Evolutionary conservation across 2,329 filamentous ascomycete genomes (phyloP).

Genomic region (Fusarium sp.): DNA sequence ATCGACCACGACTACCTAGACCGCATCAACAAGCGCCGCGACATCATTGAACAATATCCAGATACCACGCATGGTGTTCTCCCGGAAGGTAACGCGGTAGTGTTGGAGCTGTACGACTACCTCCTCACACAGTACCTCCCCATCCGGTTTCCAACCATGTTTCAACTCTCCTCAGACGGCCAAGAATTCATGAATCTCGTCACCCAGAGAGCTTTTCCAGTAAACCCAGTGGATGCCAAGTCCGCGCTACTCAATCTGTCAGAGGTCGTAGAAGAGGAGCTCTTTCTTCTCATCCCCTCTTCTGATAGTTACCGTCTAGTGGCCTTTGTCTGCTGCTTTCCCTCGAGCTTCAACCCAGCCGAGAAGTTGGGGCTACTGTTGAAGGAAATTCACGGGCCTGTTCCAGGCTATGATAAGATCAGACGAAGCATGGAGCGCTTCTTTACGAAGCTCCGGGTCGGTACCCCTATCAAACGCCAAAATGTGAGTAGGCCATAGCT

Average conservation of each 20-base stretch:
- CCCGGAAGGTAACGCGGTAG: slow-evolving; percentile 57
- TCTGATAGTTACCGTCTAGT: slow-evolving; percentile 59
- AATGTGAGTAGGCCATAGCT: slow-evolving; percentile 56
- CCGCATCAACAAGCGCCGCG: slow-evolving; percentile 59
- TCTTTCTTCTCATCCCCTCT: slow-evolving; percentile 25
- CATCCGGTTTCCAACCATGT: slow-evolving; percentile 64
- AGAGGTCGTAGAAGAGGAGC: slow-evolving; percentile 32
- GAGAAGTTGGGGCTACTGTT: slow-evolving; percentile 44
- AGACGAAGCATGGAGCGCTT: slow-evolving; percentile 70
- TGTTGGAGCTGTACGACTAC: slow-evolving; percentile 66
- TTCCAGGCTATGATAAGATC: slow-evolving; percentile 70
- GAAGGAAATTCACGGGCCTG: slow-evolving; percentile 59
- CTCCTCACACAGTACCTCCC: slow-evolving; percentile 65
- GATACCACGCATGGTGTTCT: slow-evolving; percentile 61
- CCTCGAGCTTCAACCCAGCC: neutral
- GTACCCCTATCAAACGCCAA: slow-evolving; percentile 64
- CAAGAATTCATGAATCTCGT: slow-evolving; percentile 58
- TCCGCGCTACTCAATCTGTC: slow-evolving; percentile 28
- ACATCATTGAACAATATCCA: slow-evolving; percentile 57
- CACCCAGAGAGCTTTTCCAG: slow-evolving; percentile 53
- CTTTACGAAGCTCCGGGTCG: slow-evolving; percentile 64
- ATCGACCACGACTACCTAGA: slow-evolving; percentile 67
- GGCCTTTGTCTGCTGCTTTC: slow-evolving; percentile 58
- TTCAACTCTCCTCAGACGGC: slow-evolving; percentile 55
- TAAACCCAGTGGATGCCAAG: neutral